Base-by-base conservation (phyloP, 192 early-diverging fungal species). In the Jimgerdemannia flammicorona region DNA sequence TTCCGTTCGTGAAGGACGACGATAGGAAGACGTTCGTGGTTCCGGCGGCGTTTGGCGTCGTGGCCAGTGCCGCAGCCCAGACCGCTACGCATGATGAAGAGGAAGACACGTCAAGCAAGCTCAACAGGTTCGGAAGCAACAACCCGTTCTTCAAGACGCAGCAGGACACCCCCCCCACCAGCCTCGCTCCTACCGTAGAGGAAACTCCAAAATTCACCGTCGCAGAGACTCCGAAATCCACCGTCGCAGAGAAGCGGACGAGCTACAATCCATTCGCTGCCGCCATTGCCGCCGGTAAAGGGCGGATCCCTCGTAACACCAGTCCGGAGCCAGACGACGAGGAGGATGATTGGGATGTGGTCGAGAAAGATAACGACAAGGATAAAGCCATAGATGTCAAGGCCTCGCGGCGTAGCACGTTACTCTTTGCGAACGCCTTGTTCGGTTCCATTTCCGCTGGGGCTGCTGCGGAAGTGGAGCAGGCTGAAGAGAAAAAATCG, bases 211-310 rank as follows among this genome's bases (percentile, higher is more conserved):
- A n/a, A n/a, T n/a, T n/a, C n/a, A n/a, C n/a, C n/a, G n/a, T n/a
- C n/a, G n/a, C n/a, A n/a, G n/a, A n/a, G n/a, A 67, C 20, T 72
- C 71, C 9, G 41, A n/a, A 18, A 64, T 19, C 66, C 10, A 29
- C 75, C 18, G 7, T 40, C 29, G 8, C 72, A n/a, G 74, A 83
- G 39, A 79, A 77, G 67, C 75, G 77, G 63, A 67, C 75, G 66
- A 76, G 81, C 54, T 80, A 83, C 73, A 85, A 85, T 79, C 84
- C 84, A 8, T 85, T 85, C 69, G 74, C 72, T 18, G 70, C 79
- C 41, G 77, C 78, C 11, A 75, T 79, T 59, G 75, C 74, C 20
- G 67, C 4, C 4, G 49, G 49, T 4, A 7, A 7, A 54, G 49
- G 49, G 49, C 49, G 49, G 6, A 20, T 20, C 67, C 4, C 19